phyloP scores from a whole-genome alignment of 2,329 filamentous ascomycete genomes.

The Pseudogymnoascus destructans region DNA sequence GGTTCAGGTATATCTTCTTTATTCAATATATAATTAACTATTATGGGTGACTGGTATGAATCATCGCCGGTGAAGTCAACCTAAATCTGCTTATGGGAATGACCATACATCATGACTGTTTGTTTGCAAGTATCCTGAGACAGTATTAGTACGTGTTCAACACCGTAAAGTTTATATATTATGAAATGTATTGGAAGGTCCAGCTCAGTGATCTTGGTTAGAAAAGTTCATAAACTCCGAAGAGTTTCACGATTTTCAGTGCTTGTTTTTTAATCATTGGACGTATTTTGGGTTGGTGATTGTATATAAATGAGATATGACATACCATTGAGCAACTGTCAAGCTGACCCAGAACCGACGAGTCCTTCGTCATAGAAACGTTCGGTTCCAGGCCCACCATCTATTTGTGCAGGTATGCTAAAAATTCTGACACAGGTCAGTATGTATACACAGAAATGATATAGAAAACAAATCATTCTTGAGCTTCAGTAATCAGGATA shows the following conservation, averaged over 20 bases:
- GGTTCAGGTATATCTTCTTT: not conserved
- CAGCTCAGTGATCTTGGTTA: slow-evolving; percentile 29
- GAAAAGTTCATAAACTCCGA: slow-evolving; percentile 24
- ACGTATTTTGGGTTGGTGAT: not conserved
- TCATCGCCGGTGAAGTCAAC: not conserved
- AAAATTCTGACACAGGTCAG: slow-evolving; percentile 8
- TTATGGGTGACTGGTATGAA: not conserved
- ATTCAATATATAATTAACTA: slow-evolving; percentile 3
- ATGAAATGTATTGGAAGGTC: slow-evolving; percentile 10
- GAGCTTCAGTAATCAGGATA: slow-evolving; percentile 60
- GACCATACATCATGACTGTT: not conserved
- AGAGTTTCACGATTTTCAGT: slow-evolving; percentile 29
- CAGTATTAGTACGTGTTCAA: slow-evolving; percentile 4
- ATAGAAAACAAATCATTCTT: not conserved
- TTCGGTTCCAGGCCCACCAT: not conserved
- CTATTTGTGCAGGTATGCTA: not conserved
- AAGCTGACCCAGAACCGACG: not conserved
- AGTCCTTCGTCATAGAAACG: slow-evolving; percentile 1
- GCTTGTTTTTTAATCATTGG: slow-evolving; percentile 27
- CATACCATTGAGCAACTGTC: not conserved
- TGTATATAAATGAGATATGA: not conserved
- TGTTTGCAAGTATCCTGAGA: not conserved
- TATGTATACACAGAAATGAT: not conserved
- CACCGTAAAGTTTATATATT: slow-evolving; percentile 9
- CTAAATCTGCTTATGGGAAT: not conserved